Evolutionary conservation across 805 yeast genomes (phyloP), one percentile per base, ranked within the genome.

Genomic region (Candida patagonica): DNA sequence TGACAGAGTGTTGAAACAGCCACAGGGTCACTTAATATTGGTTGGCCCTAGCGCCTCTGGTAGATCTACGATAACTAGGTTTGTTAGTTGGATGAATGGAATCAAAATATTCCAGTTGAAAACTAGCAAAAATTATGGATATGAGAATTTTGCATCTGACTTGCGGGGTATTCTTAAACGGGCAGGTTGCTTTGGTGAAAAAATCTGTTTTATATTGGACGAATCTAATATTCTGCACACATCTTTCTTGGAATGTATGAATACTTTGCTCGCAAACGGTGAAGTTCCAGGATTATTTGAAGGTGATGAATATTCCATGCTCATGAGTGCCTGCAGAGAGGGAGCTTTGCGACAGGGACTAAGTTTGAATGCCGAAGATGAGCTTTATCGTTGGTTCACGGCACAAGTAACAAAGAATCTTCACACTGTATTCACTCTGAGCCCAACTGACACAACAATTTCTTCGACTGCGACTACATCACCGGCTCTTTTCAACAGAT

Each of bases 61-160:
- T 1, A 84, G 83, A 45, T 54, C 85, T 0, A 78, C 88, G 0
- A 52, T 87, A 40, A 67, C 82, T 0, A 73, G 76, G 45, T 89
- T 89, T 67, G 95, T 84, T 4, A 76, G 94, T 0, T 89, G 97
- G 97, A 74, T 87, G 62, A 82, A 83, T 55, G 96, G 95, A 0
- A 54, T 84, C 15, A 70, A 65, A 21, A 67, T 77, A 0, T 61
- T 68, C 15, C 83, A 78, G 45, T 66, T 89, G 26, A 63, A 62
- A 27, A 80, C 81, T 0, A 68, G 70, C 20, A 57, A 72, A 6
- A 64, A 62, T 6, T 88, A 74, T 51, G 59, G 70, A 0, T 62
- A 82, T 13, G 49, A 48, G 0, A 82, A 86, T 37, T 88, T 89
- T 59, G 95, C 86, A 43, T 52, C 59, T 0, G 73, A 76, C 3